Evolutionary conservation across 495 filamentous ascomycete genomes (phyloP), one percentile per base, ranked within the genome.

Genomic region (Copromyces sp.): DNA sequence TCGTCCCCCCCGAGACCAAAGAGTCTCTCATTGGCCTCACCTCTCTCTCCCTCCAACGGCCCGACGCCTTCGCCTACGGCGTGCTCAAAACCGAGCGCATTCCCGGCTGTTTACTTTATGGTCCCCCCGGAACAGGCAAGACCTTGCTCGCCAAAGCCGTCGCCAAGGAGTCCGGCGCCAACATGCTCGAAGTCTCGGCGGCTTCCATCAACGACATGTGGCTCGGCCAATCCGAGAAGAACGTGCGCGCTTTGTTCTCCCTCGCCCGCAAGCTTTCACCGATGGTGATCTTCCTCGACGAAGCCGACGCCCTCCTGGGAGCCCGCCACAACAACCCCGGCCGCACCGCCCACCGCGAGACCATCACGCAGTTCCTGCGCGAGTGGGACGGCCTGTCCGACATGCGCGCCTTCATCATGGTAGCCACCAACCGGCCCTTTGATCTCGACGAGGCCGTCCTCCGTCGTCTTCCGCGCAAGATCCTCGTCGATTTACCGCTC

Each of bases 381-480:
- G 95, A 98, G 80, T 99, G 95, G 95, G 95, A 98, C 76, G 95
- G 96, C 17, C 91, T 99, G 87, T 91, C 89, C 47, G 90, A 93
- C 74, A 85, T 89, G 68, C 91, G 91, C 8, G 93, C 94, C 3
- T 98, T 99, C 81, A 96, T 99, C 80, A 98, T 99, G 96, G 94
- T 98, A 0, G 95, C 95, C n/a, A 97, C 94, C 14, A 98, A 98
- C 78, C 85, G 95, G 16, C 95, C 95, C 0, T 97, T 97, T 73
- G 94, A 98, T 77, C 87, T 99, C 2, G 95, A 99, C 77, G 95
- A 99, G 76, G 95, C 95, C 3, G 93, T 97, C 29, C 88, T 99
- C 29, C 87, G 95, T 2, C 86, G 91, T 39, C 86, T 99, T 29
- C 96, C 95, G 8, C 84, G 95, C 32, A 86, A 93, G 71, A 84